Base-by-base conservation (phyloP, 176 grass and related monocot species). In the Puya raimondii region DNA sequence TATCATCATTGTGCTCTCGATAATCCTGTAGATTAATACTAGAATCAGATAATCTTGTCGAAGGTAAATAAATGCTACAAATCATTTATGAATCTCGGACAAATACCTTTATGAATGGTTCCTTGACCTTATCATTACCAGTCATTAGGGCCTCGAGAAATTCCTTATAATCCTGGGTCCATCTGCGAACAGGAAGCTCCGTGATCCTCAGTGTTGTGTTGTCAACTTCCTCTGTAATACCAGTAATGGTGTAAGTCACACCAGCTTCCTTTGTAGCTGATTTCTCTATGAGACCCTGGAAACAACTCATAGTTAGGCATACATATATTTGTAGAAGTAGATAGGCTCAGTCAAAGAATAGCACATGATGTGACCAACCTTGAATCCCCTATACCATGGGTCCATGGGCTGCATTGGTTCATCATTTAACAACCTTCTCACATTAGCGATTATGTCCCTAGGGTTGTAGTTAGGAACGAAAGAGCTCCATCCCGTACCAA, bases 401-500 rank as follows among this genome's bases (percentile, higher is more conserved):
- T 90, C 82, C 93, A 97, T 92, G 23, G 84, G 74, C 59, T 81
- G 72, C 50, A 85, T 71, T 29, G 49, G 17, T 53, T 92, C 72
- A 3, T 64, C 29, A 58, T 87, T 88, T 58, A 97, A 71, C 68
- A 97, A 53, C 20, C 89, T 67, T 64, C 79, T 85, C 0, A 97
- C 67, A 56, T 92, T 97, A 26, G 80, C 76, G 59, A 90, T 74
- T 68, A 97, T 81, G 50, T 97, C 89, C 33, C 77, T 85, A 71
- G 93, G 93, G 59, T 97, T 92, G 42, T 97, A 97, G 48, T 92
- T 97, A 70, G 93, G 93, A 58, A 97, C 72, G 50, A 33, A 83
- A 0, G 86, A 81, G 69, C 93, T 97, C 93, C 93, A 97, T 72
- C 89, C 93, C 23, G 84, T 97, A 17, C 93, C 93, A 79, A 90